Evolutionary conservation across 1,284 basidiomycete genomes (phyloP), one percentile per base, ranked within the genome.

Genomic region (Cutaneotrichosporon spelunceum): DNA sequence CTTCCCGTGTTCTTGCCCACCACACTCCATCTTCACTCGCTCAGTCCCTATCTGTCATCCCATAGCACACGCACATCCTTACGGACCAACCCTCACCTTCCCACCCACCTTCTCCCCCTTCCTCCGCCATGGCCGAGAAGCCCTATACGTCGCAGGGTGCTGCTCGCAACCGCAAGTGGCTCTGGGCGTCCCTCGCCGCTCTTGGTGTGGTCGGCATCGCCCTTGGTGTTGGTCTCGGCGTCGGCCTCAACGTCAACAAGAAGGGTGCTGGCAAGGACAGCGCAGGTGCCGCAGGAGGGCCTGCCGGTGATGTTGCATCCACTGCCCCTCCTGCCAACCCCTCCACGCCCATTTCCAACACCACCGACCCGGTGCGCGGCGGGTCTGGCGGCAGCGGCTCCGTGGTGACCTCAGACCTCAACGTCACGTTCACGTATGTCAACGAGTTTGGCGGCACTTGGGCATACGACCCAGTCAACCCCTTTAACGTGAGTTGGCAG

Each of bases 361-460:
- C 48, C 8, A 16, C 48, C 19, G 27, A 50, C 48, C 26, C 16
- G 26, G 55, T 56, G 33, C 60, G 7, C 16, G 55, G n/a, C 8
- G 68, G 62, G 4, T 59, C 59, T 2, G 75, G 75, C 10, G 68
- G 59, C 6, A 64, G 68, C 49, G 71, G 73, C 3, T 68, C 68
- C 6, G 66, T 64, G 5, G 67, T 74, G 13, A 76, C 73, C 13
- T 77, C 74, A 34, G 90, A 90, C 60, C 83, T 85, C 24, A 86
- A 90, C 73, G 88, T 87, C 9, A 84, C 81, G 7, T 84, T 84
- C 74, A 85, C 81, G 0, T 93, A 92, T 74, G 75, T 69, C 49
- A 93, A 93, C 78, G 71, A 82, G n/a, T 90, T 90, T 73, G 90
- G 89, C 53, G 90, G 90, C 2, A 81, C 78, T 69, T 93, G 89